Conservation (phyloP, 1,284 basidiomycete genomes). For the Rhodotorula glutinis region DNA sequence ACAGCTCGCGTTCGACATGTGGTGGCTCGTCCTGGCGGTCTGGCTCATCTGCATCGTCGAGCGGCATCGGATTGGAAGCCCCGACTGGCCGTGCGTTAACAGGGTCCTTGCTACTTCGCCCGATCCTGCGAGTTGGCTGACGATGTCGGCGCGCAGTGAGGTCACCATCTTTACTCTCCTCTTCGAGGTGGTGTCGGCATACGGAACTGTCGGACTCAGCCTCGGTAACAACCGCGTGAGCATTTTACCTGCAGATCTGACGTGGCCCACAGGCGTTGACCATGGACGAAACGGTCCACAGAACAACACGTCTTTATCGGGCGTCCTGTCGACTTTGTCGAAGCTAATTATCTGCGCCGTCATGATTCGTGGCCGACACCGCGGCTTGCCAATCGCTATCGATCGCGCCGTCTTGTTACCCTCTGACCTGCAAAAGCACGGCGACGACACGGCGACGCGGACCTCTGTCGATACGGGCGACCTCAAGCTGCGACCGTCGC, state of each 20-base stretch:
- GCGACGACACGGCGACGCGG: slow-evolving; percentile 24
- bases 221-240: slow-evolving; percentile 56
- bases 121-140: background rate
- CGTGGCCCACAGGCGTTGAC: background rate
- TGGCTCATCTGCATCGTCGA: slow-evolving; percentile 75
- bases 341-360: slow-evolving; percentile 81
- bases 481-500: background rate
- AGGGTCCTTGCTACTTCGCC: background rate
- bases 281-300: background rate
- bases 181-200: slow-evolving; percentile 85
- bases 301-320: slow-evolving; percentile 70
- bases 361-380: slow-evolving; percentile 90
- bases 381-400: slow-evolving; percentile 62
- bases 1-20: slow-evolving; percentile 78
- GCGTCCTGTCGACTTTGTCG: slow-evolving; percentile 71
- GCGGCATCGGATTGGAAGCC: slow-evolving; percentile 54
- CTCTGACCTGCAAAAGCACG: slow-evolving; percentile 39
- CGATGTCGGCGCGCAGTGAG: slow-evolving; percentile 8
- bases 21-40: slow-evolving; percentile 42
- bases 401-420: slow-evolving; percentile 64
- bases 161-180: slow-evolving; percentile 42
- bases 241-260: background rate
- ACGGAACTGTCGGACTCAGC: slow-evolving; percentile 84
- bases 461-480: slow-evolving; percentile 11
- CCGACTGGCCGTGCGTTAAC: slow-evolving; percentile 25